These are phyloP conservation scores for Forsythia suspensa DNA, from an alignment of 257 asterid species.

Conservation along the genomic window DNA sequence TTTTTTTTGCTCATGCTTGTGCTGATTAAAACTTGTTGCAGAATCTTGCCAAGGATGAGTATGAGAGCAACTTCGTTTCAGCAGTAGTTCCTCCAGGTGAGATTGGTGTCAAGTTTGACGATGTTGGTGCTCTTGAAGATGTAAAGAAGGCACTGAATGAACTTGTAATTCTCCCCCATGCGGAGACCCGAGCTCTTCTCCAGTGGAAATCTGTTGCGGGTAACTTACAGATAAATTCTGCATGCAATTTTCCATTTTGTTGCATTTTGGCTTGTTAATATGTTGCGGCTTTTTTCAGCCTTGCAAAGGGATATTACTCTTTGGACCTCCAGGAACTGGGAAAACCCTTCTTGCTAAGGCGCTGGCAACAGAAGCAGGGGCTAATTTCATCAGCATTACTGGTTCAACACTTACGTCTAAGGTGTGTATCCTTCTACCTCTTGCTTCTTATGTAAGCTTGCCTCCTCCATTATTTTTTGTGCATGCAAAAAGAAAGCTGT, in stretches of 20 bases:
- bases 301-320: slow-evolving; percentile 96
- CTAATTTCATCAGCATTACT: slow-evolving; percentile 91
- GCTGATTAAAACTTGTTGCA: slow-evolving; percentile 38
- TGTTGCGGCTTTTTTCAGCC: slow-evolving; percentile 53
- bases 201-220: slow-evolving; percentile 91
- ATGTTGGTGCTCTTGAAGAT: slow-evolving; percentile 98
- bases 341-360: slow-evolving; percentile 98
- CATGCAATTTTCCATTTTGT: slow-evolving; percentile 5
- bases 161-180: slow-evolving; percentile 99
- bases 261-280: slow-evolving; percentile 11
- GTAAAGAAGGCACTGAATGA: slow-evolving; percentile 89
- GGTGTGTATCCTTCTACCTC: slow-evolving; percentile 35
- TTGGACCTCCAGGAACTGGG: slow-evolving; percentile 99
- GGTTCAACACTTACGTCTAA: slow-evolving; percentile 98
- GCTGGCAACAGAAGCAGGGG: slow-evolving; percentile 98
- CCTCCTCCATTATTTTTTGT: not conserved
- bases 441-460: not conserved
- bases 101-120: slow-evolving; percentile 93
- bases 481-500: not conserved
- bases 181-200: slow-evolving; percentile 96
- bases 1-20: slow-evolving; percentile 14
- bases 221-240: slow-evolving; percentile 28
- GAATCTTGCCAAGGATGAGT: slow-evolving; percentile 97
- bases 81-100: slow-evolving; percentile 98
- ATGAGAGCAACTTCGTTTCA: slow-evolving; percentile 90